These are phyloP conservation scores for Zostera marina DNA, from an alignment of 116 monocot species.

Conservation along the genomic window DNA sequence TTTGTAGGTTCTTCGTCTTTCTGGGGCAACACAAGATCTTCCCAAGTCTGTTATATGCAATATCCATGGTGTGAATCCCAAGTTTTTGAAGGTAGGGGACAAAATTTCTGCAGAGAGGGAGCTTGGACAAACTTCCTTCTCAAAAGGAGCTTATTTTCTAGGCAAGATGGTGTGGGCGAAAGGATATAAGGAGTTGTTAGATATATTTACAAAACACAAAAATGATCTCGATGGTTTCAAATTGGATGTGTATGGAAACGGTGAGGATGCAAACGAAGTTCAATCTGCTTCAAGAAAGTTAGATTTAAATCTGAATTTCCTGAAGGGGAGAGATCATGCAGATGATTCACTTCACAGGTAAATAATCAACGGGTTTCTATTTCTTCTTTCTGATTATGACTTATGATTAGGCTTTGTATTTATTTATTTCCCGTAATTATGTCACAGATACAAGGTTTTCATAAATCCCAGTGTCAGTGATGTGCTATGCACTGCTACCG, in stretches of 20 bases:
- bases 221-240: conserved; percentile 65
- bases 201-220: conserved; percentile 72
- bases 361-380: not conserved
- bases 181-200: conserved; percentile 83
- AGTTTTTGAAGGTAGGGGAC: conserved; percentile 78
- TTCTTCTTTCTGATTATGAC: not conserved
- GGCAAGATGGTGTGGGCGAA: conserved; percentile 99
- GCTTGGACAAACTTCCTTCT: conserved; percentile 54
- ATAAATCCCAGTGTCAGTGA: conserved; percentile 96
- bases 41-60: conserved; percentile 89
- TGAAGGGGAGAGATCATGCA: conserved; percentile 92
- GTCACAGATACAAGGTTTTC: conserved; percentile 82
- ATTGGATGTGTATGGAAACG: conserved; percentile 83
- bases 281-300: conserved; percentile 66
- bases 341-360: conserved; percentile 94
- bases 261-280: conserved; percentile 84
- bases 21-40: conserved; percentile 89
- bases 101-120: conserved; percentile 49
- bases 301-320: conserved; percentile 73
- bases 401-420: not conserved
- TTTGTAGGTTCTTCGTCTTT: conserved; percentile 78
- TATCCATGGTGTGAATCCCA: conserved; percentile 97
- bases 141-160: conserved; percentile 92
- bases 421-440: not conserved
- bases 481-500: conserved; percentile 94